Evolutionary conservation across 2,329 filamentous ascomycete species (phyloP), one percentile per base, ranked within the genome.

Genomic region (Colletotrichum acutatum): DNA sequence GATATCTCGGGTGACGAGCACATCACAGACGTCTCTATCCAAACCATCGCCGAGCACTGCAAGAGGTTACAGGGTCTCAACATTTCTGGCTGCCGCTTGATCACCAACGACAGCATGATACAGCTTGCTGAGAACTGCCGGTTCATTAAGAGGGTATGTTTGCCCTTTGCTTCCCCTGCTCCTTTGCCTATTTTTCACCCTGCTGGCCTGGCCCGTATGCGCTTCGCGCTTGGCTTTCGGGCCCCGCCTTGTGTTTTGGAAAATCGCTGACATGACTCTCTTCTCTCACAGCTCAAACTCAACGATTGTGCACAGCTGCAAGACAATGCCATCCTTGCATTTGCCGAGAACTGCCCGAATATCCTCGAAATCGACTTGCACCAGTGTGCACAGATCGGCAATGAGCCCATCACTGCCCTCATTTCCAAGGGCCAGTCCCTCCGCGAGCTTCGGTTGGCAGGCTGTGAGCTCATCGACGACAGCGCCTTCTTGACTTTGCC

Each of bases 351-450:
- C 82, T 98, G 96, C 81, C 94, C 92, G 14, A 96, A 98, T 76
- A 95, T 99, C 37, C 91, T 99, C 74, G 97, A 99, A 82, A 98
- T 99, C 74, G 97, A 99, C 80, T 89, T 99, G 16, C 94, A 98
- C 77, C 93, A 95, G 77, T 97, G 97, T 85, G 88, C 87, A 67
- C 88, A 91, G 58, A 91, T 99, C 76, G 94, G 94, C 74, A 97
- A 97, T 79, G 89, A 91, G 28, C 94, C 97, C 0, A 90, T 99
- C 61, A 96, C 94, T 0, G 90, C 93, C 2, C 89, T 99, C 16
- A 88, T 99, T 61, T 88, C 90, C 26, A 92, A 93, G 76, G 93
- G 95, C 30, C 91, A 91, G 64, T 92, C 95, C 66, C 88, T 99
- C n/a, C 93, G 97, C 66, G 97, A 99, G 84, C 86, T 99, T 32